Evolutionary conservation across 805 yeast genomes (phyloP), one percentile per base, ranked within the genome.

Genomic region (Priceomyces fermenticarens): DNA sequence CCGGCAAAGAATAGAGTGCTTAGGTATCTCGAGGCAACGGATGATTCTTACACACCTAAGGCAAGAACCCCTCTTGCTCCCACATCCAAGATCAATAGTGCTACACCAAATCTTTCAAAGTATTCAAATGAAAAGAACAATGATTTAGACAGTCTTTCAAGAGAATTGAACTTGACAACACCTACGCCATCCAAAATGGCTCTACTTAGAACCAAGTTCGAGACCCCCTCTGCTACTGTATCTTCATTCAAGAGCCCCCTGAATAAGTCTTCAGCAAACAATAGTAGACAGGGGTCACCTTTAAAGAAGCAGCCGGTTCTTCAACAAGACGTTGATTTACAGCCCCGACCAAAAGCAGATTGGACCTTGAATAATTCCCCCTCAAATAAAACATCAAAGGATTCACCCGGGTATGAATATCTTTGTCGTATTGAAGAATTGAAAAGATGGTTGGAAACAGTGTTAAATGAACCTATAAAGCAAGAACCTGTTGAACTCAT

Each of bases 401-500:
- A 58, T 38, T 58, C 71, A 3, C 65, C 64, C 1, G 74, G 73
- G 0, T 86, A 87, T 56, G 93, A 86, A 57, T 87, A 87, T 52
- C 67, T 88, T 33, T 87, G 95, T 59, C 78, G 91, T 45, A 81
- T 87, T 9, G 80, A 77, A 29, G 93, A 88, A 55, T 87, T 89
- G n/a, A 85, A 83, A 54, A 72, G 72, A 42, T 88, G 96, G 96
- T 75, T 88, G 30, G 87, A 84, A 60, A 58, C 63, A 10, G 74
- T 86, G 10, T 70, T 85, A 11, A 73, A 67, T 2, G 86, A 82
- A 48, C 61, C 62, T 15, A 69, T 87, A 10, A 78, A 83, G 0
- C 67, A 64, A 30, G 62, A 80, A 0, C 81, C 80, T 2, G 67
- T 75, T 3, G 78, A 81, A 32, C 64, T 87, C 34, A 75, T 85